phyloP scores from a whole-genome alignment of 306 rosid species.

The Trifolium repens region DNA sequence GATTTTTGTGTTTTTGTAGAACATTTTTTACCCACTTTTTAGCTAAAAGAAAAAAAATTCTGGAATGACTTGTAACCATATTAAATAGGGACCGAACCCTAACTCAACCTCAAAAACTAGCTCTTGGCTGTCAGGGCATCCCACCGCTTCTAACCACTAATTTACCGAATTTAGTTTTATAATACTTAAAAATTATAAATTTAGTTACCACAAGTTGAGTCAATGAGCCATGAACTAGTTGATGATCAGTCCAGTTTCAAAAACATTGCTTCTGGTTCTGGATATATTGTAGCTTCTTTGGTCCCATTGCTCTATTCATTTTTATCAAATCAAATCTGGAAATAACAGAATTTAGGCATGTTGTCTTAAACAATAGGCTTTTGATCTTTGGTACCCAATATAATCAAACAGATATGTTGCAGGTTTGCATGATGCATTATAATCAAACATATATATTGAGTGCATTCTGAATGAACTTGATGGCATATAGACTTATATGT shows the following conservation, averaged over 20 bases:
- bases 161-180: neutral
- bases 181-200: neutral
- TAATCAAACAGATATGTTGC: conserved; percentile 4
- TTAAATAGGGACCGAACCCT: neutral
- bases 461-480: no score
- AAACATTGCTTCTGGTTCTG: neutral
- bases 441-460: no score
- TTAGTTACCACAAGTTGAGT: neutral
- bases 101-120: neutral
- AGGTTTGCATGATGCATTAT: conserved; percentile 16
- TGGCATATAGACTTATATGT: no score
- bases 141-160: neutral
- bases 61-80: conserved; percentile 10
- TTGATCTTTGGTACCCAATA: conserved; percentile 1
- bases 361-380: neutral
- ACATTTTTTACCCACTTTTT: conserved; percentile 28
- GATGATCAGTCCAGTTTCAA: neutral
- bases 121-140: neutral
- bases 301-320: neutral
- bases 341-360: neutral
- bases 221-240: neutral
- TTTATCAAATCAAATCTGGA: neutral
- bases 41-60: conserved; percentile 3
- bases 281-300: neutral
- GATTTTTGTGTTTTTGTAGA: conserved; percentile 22